Percentiles rank a stretch among this genome's conserved stretches.
These are phyloP conservation scores for Hibiscus trionum DNA, from an alignment of 345 rosid genomes.

Conservation along the genomic window DNA sequence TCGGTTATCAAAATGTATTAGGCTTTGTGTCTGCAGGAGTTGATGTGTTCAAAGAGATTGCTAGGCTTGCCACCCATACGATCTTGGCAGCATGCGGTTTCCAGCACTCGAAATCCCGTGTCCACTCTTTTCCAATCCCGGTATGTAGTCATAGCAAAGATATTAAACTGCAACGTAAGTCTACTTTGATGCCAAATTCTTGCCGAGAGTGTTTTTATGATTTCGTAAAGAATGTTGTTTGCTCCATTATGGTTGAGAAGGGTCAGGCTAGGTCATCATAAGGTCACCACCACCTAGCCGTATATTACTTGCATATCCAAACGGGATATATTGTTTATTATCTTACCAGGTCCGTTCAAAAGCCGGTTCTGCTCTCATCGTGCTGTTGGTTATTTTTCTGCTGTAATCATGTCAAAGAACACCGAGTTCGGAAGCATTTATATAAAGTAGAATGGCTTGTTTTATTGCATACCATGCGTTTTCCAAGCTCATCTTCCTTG, in stretches of 20 bases:
- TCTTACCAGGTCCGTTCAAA: neutral
- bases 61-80: slow-evolving; percentile 44
- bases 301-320: slow-evolving; percentile 16
- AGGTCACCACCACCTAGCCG: slow-evolving; percentile 23
- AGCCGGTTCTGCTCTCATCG: neutral
- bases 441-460: neutral
- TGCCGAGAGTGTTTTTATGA: slow-evolving; percentile 42
- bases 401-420: neutral
- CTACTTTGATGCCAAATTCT: slow-evolving; percentile 25
- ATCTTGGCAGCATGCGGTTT: slow-evolving; percentile 44
- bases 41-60: slow-evolving; percentile 39
- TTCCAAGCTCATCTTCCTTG: no score
- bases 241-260: slow-evolving; percentile 13
- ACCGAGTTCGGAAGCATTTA: neutral
- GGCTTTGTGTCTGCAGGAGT: slow-evolving; percentile 22
- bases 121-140: slow-evolving; percentile 11
- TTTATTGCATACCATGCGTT: neutral
- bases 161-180: slow-evolving; percentile 8
- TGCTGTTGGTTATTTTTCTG: neutral
- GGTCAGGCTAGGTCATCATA: neutral
- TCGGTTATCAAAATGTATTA: neutral
- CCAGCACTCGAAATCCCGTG: slow-evolving; percentile 24
- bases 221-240: slow-evolving; percentile 39
- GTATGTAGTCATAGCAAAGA: slow-evolving; percentile 29
- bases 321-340: neutral